Evolutionary conservation across 345 rosid species (phyloP), one percentile per base, ranked within the genome.

Genomic region (Pistacia vera): DNA sequence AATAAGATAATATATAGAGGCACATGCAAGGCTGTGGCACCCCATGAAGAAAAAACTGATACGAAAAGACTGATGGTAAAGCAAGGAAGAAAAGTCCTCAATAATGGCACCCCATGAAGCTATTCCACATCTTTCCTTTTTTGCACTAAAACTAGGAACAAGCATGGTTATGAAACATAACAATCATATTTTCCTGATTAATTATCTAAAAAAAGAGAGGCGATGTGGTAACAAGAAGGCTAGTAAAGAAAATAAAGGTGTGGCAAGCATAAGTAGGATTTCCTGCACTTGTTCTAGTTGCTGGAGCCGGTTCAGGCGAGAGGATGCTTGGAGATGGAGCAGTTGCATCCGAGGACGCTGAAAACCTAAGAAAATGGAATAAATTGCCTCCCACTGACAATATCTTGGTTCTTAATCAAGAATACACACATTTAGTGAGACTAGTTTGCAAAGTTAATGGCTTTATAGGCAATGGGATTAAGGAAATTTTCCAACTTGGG

Each of bases 241-340:
- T 68, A 49, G 25, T 49, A 30, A 49, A 49, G 71, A 36, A 48
- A 30, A 66, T 11, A 2, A 25, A 2, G 16, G 30, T 13, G n/a
- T 13, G 36, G 55, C 70, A 48, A 28, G 33, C 71, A 68, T 30
- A 30, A 22, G 13, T 38, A 25, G 59, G 71, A 28, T 20, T 38
- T 68, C 59, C 71, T 25, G 14, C 4, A n/a, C 71, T 68, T 30
- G 59, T 10, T 3, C 1, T 16, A 8, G 41, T 46, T 33, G 30
- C 5, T 5, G 18, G 36, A 41, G 74, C 54, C 2, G 65, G 20
- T 3, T 1, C 71, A 10, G 28, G 38, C 28, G 52, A 56, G 35
- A 11, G 35, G 11, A 4, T 57, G 48, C 55, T 60, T 30, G 74
- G 74, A 58, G 74, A 38, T 38, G 65, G 54, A 41, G 65, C 74